Conservation (phyloP, 164 flowering plant species). For the grape (Vitis vinifera) region DNA sequence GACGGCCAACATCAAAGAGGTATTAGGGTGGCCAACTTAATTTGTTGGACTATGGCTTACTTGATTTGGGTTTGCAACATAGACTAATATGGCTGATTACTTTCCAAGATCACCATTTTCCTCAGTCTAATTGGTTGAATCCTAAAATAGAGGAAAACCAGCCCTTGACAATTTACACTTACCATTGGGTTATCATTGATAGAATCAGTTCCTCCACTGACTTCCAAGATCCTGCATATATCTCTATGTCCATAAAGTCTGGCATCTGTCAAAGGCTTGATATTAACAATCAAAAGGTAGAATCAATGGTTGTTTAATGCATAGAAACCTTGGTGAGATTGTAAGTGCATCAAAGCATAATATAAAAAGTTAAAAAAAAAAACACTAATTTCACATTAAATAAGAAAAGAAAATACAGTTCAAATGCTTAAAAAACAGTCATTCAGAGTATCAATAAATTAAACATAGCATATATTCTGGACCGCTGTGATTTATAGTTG, state of each 20-base stretch:
- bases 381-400: no score
- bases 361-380: neutral
- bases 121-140: neutral
- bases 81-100: neutral
- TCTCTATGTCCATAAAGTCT: slow-evolving; percentile 62
- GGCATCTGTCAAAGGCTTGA: slow-evolving; percentile 68
- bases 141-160: neutral
- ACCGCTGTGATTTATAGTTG: no score
- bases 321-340: neutral
- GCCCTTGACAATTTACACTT: slow-evolving; percentile 2
- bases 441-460: neutral
- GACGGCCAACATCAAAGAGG: neutral
- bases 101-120: neutral
- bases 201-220: slow-evolving; percentile 54
- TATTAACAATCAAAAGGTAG: slow-evolving; percentile 12
- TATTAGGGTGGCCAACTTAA: no score
- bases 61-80: neutral
- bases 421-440: no score
- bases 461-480: no score
- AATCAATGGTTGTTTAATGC: neutral
- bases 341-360: neutral
- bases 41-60: neutral
- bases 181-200: slow-evolving; percentile 44
- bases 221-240: slow-evolving; percentile 66
- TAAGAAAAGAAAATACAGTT: no score